Evolutionary conservation across 768 basidiomycete genomes (phyloP), one percentile per base, ranked within the genome.

Genomic region (Russula dissimulans): DNA sequence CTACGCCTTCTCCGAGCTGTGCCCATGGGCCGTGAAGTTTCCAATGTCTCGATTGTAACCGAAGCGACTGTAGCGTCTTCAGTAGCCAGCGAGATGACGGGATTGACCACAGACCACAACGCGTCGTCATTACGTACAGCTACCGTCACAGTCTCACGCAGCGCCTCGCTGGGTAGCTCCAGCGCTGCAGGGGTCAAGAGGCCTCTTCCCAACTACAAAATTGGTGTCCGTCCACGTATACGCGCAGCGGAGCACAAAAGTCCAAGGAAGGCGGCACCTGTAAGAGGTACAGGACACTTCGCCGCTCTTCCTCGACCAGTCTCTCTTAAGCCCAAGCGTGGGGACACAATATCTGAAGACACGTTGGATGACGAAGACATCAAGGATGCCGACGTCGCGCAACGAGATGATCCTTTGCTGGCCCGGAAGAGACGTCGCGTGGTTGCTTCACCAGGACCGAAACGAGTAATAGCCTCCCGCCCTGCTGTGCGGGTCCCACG

Each of bases 61-160:
- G 61, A 62, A 43, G 62, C 62, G 10, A 66, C 65, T 17, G 63
- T 58, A 29, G 65, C 65, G 2, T 69, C 69, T 29, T 69, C 68
- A 41, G 57, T 45, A 2, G 56, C 60, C 5, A 69, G 68, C 52
- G 57, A 54, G 36, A 66, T 65, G 15, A 71, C 71, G 0, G 65
- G 64, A 4, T 64, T 73, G 0, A 70, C 68, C 47, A 73, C 72
- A 17, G 67, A 68, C n/a, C 67, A 70, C 57, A 57, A 68, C 41
- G 68, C 57, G n/a, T 70, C 70, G 0, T 66, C 67, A 22, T 59
- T 73, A n/a, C 67, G 68, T 7, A 71, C 72, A 7, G 54, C 67
- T n/a, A 68, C 70, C 2, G 59, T 65, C 44, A 69, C 71, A 11
- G 61, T 63, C 3, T 67, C 71, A 9, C 54, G 62, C 14, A 54